These are phyloP conservation scores for Crucihimalaya himalaica DNA, from an alignment of 345 rosid genomes.

Conservation along the genomic window DNA sequence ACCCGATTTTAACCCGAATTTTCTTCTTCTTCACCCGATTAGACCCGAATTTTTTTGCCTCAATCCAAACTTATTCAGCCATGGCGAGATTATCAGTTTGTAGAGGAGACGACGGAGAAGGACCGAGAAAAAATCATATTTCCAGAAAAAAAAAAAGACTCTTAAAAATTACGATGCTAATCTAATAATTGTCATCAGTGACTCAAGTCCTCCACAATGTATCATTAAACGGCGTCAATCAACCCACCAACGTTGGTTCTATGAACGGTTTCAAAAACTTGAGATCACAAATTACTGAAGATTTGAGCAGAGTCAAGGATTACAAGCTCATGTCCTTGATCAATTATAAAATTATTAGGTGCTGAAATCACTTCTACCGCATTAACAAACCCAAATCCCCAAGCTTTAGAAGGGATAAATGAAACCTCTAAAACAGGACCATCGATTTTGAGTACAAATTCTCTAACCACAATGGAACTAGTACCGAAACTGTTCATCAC, in stretches of 20 bases:
- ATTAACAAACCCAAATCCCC: conserved; percentile 66
- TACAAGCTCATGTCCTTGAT: conserved; percentile 64
- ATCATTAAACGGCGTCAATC: conserved; percentile 84
- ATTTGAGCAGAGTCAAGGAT: conserved; percentile 45
- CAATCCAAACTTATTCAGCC: too few relatives aligned
- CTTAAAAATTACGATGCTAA: too few relatives aligned
- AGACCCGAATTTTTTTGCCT: too few relatives aligned
- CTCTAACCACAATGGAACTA: conserved; percentile 43
- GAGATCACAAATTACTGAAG: conserved; percentile 57
- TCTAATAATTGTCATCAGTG: conserved; percentile 75
- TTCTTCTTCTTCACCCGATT: too few relatives aligned
- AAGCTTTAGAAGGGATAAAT: conserved; percentile 46
- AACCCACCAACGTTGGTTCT: conserved; percentile 92
- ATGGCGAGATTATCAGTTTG: too few relatives aligned
- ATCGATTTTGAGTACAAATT: conserved; percentile 51
- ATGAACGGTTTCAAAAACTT: conserved; percentile 70
- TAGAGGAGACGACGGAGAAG: too few relatives aligned
- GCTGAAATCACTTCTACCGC: conserved; percentile 83
- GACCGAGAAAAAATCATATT: too few relatives aligned
- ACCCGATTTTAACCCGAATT: too few relatives aligned
- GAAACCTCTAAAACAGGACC: conserved; percentile 49
- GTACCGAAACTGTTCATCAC: conserved; percentile 53
- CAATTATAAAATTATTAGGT: conserved; percentile 63
- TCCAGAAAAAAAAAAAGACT: too few relatives aligned
- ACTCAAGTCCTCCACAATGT: conserved; percentile 93